Evolutionary conservation across 345 rosid species (phyloP).

Genomic region (Citrus reticulata): DNA sequence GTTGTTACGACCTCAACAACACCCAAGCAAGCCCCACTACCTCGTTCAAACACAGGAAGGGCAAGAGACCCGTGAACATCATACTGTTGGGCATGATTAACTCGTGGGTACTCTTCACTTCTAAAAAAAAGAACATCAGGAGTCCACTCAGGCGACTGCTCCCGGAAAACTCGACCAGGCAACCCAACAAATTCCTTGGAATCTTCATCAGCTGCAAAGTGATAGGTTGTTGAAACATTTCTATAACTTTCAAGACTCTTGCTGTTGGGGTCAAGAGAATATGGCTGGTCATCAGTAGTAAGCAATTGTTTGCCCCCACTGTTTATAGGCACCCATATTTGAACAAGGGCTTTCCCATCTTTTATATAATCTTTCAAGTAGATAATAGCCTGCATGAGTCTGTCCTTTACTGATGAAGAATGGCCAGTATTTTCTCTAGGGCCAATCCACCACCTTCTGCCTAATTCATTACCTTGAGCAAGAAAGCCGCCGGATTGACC

Average conservation of each 20-base stretch:
- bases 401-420: conserved; percentile 49
- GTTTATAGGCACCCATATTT: conserved; percentile 82
- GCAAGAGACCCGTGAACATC: conserved; percentile 83
- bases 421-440: conserved; percentile 34
- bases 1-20: conserved; percentile 89
- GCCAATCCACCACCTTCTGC: conserved; percentile 66
- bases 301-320: conserved; percentile 62
- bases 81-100: conserved; percentile 49
- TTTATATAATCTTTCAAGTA: conserved; percentile 51
- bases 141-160: conserved; percentile 88
- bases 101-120: conserved; percentile 73
- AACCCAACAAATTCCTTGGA: conserved; percentile 61
- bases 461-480: conserved; percentile 40
- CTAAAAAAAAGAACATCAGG: conserved; percentile 89
- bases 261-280: conserved; percentile 45
- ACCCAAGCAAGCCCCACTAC: conserved; percentile 75
- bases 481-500: conserved; percentile 29
- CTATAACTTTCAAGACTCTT: conserved; percentile 64
- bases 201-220: conserved; percentile 69
- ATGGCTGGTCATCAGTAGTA: conserved; percentile 76
- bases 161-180: conserved; percentile 80
- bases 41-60: conserved; percentile 76
- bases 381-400: conserved; percentile 49
- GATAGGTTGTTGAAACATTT: conserved; percentile 58
- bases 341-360: conserved; percentile 62